A percentile compares a stretch with the other conserved stretches of the same genome.
Conservation (phyloP, 768 basidiomycete genomes). For the Ramaria sp. region DNA sequence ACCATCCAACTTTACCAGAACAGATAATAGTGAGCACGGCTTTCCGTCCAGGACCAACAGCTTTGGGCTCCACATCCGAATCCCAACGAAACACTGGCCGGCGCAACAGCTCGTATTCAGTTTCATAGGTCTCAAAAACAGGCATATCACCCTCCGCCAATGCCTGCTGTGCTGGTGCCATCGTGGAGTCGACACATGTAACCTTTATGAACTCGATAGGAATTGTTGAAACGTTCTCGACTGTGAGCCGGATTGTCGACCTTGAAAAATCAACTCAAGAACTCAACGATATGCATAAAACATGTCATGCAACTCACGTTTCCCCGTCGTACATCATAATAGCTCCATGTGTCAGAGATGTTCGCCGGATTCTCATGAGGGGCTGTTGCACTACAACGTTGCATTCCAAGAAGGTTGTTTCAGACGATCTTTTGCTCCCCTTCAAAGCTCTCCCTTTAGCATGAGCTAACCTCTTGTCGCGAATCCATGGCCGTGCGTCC, state of each 20-base stretch:
- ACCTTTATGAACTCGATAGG: slow-evolving; percentile 80
- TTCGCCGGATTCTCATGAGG: slow-evolving; percentile 72
- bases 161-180: slow-evolving; percentile 60
- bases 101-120: slow-evolving; percentile 70
- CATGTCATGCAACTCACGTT: slow-evolving; percentile 37
- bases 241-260: slow-evolving; percentile 69
- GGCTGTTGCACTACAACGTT: slow-evolving; percentile 83
- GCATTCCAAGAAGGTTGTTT: slow-evolving; percentile 61
- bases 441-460: slow-evolving; percentile 14
- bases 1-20: slow-evolving; percentile 91
- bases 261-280: slow-evolving; percentile 30
- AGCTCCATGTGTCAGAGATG: slow-evolving; percentile 86
- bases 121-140: slow-evolving; percentile 83
- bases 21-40: slow-evolving; percentile 59
- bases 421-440: slow-evolving; percentile 18
- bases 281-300: neutral
- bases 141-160: slow-evolving; percentile 73
- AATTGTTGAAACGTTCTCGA: slow-evolving; percentile 81
- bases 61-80: slow-evolving; percentile 28
- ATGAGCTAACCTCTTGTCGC: slow-evolving; percentile 28
- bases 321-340: slow-evolving; percentile 96
- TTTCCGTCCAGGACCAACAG: slow-evolving; percentile 61
- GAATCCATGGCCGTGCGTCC: slow-evolving; percentile 55
- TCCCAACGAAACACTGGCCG: slow-evolving; percentile 76
- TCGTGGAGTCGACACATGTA: slow-evolving; percentile 85